phyloP scores from a whole-genome alignment of 495 filamentous ascomycete genomes.

The Tricharina praecox region DNA sequence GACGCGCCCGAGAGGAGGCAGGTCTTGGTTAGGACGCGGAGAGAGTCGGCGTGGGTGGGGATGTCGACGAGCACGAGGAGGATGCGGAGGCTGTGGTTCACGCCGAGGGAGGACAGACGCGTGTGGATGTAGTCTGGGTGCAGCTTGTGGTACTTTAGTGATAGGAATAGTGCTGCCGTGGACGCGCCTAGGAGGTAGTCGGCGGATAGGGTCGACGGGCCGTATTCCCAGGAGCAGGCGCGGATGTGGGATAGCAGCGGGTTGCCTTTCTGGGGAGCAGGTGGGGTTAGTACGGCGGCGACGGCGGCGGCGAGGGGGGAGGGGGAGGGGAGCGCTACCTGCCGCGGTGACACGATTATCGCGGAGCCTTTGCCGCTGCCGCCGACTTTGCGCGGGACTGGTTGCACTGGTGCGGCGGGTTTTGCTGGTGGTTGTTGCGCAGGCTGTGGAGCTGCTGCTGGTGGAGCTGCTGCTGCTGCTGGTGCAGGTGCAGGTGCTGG shows the following conservation, averaged over 20 bases:
- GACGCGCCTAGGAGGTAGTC: conserved; percentile 82
- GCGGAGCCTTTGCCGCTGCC: conserved; percentile 36
- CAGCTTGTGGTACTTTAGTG: conserved; percentile 76
- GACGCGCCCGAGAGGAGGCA: conserved; percentile 84
- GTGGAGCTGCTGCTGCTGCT: conserved; percentile 1
- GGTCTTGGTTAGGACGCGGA: conserved; percentile 75
- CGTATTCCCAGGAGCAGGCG: conserved; percentile 87
- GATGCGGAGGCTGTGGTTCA: conserved; percentile 68
- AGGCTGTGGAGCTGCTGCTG: background rate
- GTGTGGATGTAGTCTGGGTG: conserved; percentile 98
- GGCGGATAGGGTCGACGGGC: conserved; percentile 55
- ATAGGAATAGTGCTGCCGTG: conserved; percentile 82
- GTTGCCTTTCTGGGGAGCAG: conserved; percentile 63
- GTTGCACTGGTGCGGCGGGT: too few relatives aligned
- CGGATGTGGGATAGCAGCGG: conserved; percentile 71
- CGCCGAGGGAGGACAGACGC: conserved; percentile 60
- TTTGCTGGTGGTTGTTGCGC: too few relatives aligned
- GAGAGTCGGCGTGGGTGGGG: conserved; percentile 58
- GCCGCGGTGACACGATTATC: conserved; percentile 49
- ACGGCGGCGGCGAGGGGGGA: background rate
- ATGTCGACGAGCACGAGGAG: conserved; percentile 88
- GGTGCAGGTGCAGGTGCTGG: conserved; percentile 8
- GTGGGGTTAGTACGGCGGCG: background rate
- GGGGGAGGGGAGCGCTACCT: conserved; percentile 11
- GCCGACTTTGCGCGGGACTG: conserved; percentile 2